Evolutionary conservation across 352 stramenopile genomes (phyloP).

Genomic region (Lagenidium giganteum): DNA sequence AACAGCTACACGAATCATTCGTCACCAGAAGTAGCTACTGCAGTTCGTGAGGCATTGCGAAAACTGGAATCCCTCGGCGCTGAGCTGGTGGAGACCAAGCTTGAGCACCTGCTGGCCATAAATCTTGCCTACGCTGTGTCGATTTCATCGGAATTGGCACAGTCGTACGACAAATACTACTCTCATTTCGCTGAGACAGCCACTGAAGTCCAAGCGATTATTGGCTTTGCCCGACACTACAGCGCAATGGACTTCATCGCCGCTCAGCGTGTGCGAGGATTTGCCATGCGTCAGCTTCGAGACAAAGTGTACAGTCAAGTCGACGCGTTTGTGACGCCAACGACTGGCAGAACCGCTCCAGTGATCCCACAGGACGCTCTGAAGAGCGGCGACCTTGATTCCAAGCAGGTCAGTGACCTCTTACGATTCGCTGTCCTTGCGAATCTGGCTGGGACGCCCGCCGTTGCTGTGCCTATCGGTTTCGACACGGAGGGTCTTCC

Average conservation of each 20-base stretch:
- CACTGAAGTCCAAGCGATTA: conserved; percentile 54
- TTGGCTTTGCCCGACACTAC: conserved; percentile 57
- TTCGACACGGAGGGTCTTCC: conserved; percentile 46
- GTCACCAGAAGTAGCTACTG: conserved; percentile 34
- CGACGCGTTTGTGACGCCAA: conserved; percentile 80
- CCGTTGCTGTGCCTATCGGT: conserved; percentile 54
- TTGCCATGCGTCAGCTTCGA: conserved; percentile 55
- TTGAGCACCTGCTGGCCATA: conserved; percentile 70
- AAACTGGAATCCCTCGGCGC: conserved; percentile 43
- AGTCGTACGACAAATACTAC: conserved; percentile 53
- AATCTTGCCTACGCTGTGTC: conserved; percentile 65
- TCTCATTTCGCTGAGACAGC: conserved; percentile 43
- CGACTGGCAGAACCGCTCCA: conserved; percentile 59
- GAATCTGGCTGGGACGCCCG: conserved; percentile 80
- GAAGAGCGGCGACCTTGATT: conserved; percentile 38
- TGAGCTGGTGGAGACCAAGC: conserved; percentile 53
- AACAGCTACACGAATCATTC: conserved; percentile 60
- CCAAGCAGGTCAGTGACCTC: conserved; percentile 37
- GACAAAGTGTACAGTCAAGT: conserved; percentile 66
- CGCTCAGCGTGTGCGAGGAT: conserved; percentile 75
- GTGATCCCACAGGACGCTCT: conserved; percentile 37
- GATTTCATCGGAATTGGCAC: conserved; percentile 68
- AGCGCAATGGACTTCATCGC: conserved; percentile 73
- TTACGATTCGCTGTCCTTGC: conserved; percentile 74
- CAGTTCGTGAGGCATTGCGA: conserved; percentile 35